Base-by-base conservation (phyloP, 768 basidiomycete species). In the Pleurotus citrinopileatus region DNA sequence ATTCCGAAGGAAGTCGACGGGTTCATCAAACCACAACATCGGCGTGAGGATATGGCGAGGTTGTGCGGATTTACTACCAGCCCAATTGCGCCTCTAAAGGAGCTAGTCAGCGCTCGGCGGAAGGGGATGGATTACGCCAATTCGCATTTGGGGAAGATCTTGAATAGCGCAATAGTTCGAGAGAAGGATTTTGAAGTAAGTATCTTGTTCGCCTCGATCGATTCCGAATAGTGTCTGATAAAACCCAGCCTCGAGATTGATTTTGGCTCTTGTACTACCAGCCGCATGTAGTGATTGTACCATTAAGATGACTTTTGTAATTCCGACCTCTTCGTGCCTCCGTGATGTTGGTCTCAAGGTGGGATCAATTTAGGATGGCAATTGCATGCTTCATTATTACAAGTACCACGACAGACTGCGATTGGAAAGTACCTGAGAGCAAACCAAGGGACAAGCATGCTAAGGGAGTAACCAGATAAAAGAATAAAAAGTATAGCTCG, bases 71-170 rank as follows among this genome's bases (percentile, higher is more conserved):
- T 79, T 62, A 56, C 60, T n/a, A 22, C 52, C n/a, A 73, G 70
- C 20, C 77, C 74, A 3, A 17, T 78, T 1, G 37, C 54, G 8
- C 63, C 67, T 32, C 38, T 78, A 36, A 69, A 68, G 53, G 59
- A 59, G 3, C 55, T 76, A 51, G 64, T 75, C 17, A 61, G 63
- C 17, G 50, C 70, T 54, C 66, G 74, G 19, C 66, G 74, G 54
- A 79, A 71, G 53, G 74, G 73, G 0, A 64, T 69, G 60, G 57
- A 62, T 8, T 79, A 65, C 56, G 29, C 55, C 7, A 53, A 60
- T 27, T 75, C 76, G 1, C 73, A 77, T 53, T 62, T 77, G 61
- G 77, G 77, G 15, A 73, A 67, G 56, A 62, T 76, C 5, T 37
- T 77, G 37, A 50, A 66, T 44, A 44, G 43, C 17, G 43, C 43